A percentile compares a stretch with the other conserved stretches of the same genome.
phyloP scores from a whole-genome alignment of 2,329 filamentous ascomycete species.

The Daldinia eschscholtzii region DNA sequence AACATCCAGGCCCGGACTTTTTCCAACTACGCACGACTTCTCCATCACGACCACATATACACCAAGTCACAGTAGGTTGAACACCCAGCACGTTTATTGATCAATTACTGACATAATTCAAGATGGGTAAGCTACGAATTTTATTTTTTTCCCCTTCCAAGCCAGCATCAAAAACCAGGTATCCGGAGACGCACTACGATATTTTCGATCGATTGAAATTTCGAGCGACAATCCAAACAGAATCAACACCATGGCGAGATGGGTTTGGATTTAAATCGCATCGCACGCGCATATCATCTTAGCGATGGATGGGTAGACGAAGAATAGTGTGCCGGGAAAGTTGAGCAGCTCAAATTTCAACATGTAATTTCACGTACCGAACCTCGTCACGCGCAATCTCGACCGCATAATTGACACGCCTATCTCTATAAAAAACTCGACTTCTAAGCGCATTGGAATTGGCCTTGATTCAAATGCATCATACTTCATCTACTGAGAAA shows the following conservation, averaged over 20 bases:
- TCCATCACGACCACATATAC: slow-evolving; percentile 59
- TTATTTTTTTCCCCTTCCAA: slow-evolving; percentile 33
- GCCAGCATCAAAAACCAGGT: slow-evolving; percentile 39
- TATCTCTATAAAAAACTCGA: neutral
- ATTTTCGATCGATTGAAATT: slow-evolving; percentile 25
- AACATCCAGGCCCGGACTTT: slow-evolving; percentile 45
- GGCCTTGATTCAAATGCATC: neutral
- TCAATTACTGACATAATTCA: slow-evolving; percentile 44
- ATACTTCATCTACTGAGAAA: slow-evolving; percentile 12
- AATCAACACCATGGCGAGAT: neutral
- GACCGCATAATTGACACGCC: neutral
- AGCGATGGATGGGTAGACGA: neutral
- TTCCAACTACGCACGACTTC: slow-evolving; percentile 49
- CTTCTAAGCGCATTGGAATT: slow-evolving; percentile 1
- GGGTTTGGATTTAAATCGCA: neutral
- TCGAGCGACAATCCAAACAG: neutral
- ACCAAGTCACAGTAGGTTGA: slow-evolving; percentile 62
- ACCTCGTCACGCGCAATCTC: neutral
- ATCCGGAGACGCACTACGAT: slow-evolving; percentile 23
- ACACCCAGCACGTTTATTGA: slow-evolving; percentile 27
- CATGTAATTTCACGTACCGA: neutral
- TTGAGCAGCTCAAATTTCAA: neutral
- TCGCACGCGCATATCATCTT: neutral
- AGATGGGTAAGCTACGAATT: slow-evolving; percentile 52
- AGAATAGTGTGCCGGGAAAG: neutral